Conservation (phyloP, 805 yeast species). For the Pichia scutulata region DNA sequence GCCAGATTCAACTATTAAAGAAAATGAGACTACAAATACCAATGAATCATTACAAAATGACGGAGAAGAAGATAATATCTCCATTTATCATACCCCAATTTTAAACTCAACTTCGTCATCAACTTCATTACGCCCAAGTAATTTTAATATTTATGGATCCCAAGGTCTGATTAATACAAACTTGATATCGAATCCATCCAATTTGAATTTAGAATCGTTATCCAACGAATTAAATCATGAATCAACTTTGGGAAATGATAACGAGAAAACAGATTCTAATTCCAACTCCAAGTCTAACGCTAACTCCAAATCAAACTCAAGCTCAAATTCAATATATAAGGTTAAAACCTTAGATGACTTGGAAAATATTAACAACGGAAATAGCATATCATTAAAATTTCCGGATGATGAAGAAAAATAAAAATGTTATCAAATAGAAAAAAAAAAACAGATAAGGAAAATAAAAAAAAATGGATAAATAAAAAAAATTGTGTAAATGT, state of each 20-base stretch:
- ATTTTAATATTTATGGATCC: slow-evolving; percentile 13
- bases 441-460: background rate
- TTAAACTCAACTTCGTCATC: slow-evolving; percentile 12
- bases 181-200: background rate
- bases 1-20: background rate
- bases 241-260: background rate
- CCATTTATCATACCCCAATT: slow-evolving; percentile 23
- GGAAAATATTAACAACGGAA: slow-evolving; percentile 9
- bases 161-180: slow-evolving; percentile 7
- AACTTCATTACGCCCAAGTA: slow-evolving; percentile 10
- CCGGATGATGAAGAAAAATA: slow-evolving; percentile 3
- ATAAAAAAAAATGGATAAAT: background rate
- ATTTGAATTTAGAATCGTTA: background rate
- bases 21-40: background rate
- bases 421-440: no score
- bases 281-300: background rate
- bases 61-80: slow-evolving; percentile 17
- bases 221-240: background rate
- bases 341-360: slow-evolving; percentile 1
- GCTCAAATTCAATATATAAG: background rate
- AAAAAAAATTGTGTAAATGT: background rate
- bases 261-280: background rate
- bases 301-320: background rate
- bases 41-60: background rate
- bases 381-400: slow-evolving; percentile 10